Base-by-base conservation (phyloP, 495 filamentous ascomycete species). In the Penicillium tannophilum region DNA sequence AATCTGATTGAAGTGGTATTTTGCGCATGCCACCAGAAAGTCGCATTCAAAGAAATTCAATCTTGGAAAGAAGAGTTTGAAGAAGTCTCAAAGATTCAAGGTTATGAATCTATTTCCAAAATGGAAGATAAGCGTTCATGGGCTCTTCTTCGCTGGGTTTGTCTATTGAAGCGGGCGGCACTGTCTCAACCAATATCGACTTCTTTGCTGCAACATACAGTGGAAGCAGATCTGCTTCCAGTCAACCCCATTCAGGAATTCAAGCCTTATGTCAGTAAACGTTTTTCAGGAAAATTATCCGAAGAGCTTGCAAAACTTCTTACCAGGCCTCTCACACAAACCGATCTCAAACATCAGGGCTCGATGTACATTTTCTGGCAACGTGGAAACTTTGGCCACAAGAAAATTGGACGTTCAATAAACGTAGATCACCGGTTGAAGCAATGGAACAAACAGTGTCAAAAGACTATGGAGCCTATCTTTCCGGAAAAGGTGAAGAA, bases 341-440 rank as follows among this genome's bases (percentile, higher is more conserved):
- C 20, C 4, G 61, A 63, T 44, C 20, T 60, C 33, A 39, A 55
- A 49, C 26, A 55, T 31, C 51, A 26, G 31, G 63, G 63, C 41
- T 56, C 41, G 24, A 49, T 66, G 11, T 66, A 66, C 53, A 56
- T 63, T 2, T 66, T 63, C 56, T 63, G 56, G 56, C 53, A 59
- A 24, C 52, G 30, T 7, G 46, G 52, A 33, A 66, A 66, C n/a
- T 66, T 66, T 47, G 63, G 60, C 26, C 52, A 56, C 23, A 20
- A 63, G 31, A 63, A 63, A 39, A 66, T 66, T 23, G 63, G 63
- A 9, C 33, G 46, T n/a, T 56, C 63, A 1, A 5, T 5, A 16
- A 42, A 51, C 28, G 17, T 58, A 24, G 16, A 4, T 28, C 16
- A 30, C 24, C 61, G 63, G 20, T 52, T 66, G 10, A 16, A 48